Evolutionary conservation across 148 eudicot species (phyloP).

Genomic region (Persicaria maculosa): DNA sequence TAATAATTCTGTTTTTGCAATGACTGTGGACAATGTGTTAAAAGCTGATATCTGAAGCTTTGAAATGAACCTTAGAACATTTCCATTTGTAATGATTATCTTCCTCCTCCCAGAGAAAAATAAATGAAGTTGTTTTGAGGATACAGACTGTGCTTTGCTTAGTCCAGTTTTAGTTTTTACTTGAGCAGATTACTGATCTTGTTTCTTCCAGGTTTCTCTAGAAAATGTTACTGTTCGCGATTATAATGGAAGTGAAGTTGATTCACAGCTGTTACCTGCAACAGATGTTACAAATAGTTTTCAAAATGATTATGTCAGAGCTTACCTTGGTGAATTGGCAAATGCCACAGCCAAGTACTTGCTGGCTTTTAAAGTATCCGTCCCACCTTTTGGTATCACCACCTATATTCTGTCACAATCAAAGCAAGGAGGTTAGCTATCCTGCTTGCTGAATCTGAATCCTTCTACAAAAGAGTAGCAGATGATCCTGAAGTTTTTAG

Average conservation of each 20-base stretch:
- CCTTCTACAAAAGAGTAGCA: background rate
- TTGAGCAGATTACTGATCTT: slow-evolving; percentile 9
- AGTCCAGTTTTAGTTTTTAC: background rate
- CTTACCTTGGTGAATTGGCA: slow-evolving; percentile 52
- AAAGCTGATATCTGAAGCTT: background rate
- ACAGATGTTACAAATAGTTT: slow-evolving; percentile 40
- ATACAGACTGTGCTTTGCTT: background rate
- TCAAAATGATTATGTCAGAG: slow-evolving; percentile 50
- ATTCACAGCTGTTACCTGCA: slow-evolving; percentile 70
- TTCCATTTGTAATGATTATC: background rate
- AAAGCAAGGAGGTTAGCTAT: slow-evolving; percentile 39
- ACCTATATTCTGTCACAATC: slow-evolving; percentile 55
- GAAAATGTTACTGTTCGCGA: slow-evolving; percentile 56
- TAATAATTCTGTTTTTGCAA: too few species aligned
- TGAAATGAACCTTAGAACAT: background rate
- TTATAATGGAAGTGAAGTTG: slow-evolving; percentile 56
- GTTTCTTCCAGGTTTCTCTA: slow-evolving; percentile 41
- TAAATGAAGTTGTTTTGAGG: background rate
- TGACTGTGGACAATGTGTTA: background rate
- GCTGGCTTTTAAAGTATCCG: slow-evolving; percentile 86
- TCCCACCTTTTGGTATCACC: slow-evolving; percentile 88
- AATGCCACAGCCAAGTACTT: slow-evolving; percentile 38
- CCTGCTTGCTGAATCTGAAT: slow-evolving; percentile 5
- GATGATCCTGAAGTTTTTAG: background rate
- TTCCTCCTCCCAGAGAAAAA: background rate